phyloP scores from a whole-genome alignment of 1,139 yeast species.

The Yamadazyma sp. region DNA sequence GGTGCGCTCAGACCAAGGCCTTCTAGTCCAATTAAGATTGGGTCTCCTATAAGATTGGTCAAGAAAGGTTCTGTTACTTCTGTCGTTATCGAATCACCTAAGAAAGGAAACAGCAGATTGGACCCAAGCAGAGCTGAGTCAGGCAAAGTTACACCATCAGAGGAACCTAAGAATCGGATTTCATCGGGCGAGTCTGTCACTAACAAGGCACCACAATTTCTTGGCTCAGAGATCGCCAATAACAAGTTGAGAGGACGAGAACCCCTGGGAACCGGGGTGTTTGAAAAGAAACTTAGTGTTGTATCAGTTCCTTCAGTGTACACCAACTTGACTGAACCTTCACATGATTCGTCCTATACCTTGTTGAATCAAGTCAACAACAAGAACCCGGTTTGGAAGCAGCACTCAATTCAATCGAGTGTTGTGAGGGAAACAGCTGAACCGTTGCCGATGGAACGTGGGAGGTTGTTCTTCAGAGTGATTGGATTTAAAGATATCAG shows the following conservation, averaged over 20 bases:
- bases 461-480: conserved; percentile 70
- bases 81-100: conserved; percentile 7
- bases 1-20: conserved; percentile 7
- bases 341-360: conserved; percentile 19
- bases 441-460: conserved; percentile 51
- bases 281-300: conserved; percentile 21
- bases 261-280: conserved; percentile 5
- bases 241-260: conserved; percentile 26
- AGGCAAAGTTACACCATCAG: too few relatives aligned
- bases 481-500: conserved; percentile 57
- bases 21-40: conserved; percentile 37
- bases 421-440: conserved; percentile 17
- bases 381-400: conserved; percentile 15
- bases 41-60: conserved; percentile 35
- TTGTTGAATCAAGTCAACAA: conserved; percentile 10
- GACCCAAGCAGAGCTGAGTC: background rate
- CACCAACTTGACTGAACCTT: conserved; percentile 18
- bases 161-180: too few relatives aligned
- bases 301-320: conserved; percentile 32
- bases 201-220: conserved; percentile 10
- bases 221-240: conserved; percentile 23
- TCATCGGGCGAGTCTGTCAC: too few relatives aligned
- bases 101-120: background rate
- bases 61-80: conserved; percentile 25
- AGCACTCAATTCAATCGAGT: conserved; percentile 17